Percentiles rank a stretch among this genome's conserved stretches.
phyloP scores from a whole-genome alignment of 345 rosid species.

The Camelina neglecta region DNA sequence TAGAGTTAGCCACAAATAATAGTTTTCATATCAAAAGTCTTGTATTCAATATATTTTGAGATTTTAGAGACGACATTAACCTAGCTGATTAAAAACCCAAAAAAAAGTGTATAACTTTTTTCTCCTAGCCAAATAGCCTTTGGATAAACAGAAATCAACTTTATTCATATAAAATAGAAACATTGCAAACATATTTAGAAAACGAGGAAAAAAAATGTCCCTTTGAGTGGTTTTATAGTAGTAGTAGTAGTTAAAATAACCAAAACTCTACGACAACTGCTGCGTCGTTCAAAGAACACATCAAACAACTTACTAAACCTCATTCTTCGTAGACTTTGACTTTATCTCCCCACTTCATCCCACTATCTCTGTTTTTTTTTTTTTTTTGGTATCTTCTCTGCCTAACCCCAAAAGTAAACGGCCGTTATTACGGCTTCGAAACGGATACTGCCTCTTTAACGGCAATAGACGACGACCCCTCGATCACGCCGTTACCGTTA shows the following conservation, averaged over 20 bases:
- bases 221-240: conserved; percentile 18
- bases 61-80: too few species aligned
- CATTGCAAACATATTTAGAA: conserved; percentile 19
- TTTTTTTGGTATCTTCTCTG: conserved; percentile 34
- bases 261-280: conserved; percentile 51
- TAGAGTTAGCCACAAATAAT: too few species aligned
- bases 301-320: conserved; percentile 24
- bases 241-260: conserved; percentile 15
- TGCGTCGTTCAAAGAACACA: conserved; percentile 43
- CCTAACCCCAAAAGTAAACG: conserved; percentile 37
- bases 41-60: too few species aligned
- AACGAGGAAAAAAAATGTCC: background rate
- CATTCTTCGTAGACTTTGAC: conserved; percentile 49
- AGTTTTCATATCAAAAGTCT: too few species aligned
- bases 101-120: background rate
- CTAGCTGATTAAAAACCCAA: too few species aligned
- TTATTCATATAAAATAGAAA: conserved; percentile 11
- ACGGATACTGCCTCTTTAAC: conserved; percentile 53
- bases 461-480: conserved; percentile 35
- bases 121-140: background rate
- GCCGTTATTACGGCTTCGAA: conserved; percentile 38
- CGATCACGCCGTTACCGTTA: conserved; percentile 46
- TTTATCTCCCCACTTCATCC: conserved; percentile 31
- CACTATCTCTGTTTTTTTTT: conserved; percentile 31
- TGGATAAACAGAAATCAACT: conserved; percentile 6